phyloP scores from a whole-genome alignment of 1,284 basidiomycete genomes.

The Mrakiaceae sp. region DNA sequence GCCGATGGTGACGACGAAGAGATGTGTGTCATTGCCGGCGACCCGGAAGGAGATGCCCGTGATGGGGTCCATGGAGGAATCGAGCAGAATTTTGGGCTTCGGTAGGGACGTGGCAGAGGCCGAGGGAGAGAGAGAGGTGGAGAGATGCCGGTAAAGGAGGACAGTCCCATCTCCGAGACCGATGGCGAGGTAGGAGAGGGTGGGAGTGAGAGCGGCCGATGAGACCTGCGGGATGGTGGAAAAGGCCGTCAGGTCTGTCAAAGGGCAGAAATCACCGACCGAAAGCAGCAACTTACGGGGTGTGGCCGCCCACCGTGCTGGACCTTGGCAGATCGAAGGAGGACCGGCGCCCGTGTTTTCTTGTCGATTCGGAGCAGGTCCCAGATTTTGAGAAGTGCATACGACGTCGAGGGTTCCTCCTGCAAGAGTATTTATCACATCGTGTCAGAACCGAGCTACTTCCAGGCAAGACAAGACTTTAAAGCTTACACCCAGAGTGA shows the following conservation, averaged over 20 bases:
- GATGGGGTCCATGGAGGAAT: conserved; percentile 65
- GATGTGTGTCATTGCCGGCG: conserved; percentile 39
- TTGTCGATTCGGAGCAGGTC: conserved; percentile 66
- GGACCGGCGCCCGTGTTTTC: conserved; percentile 51
- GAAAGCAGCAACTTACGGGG: conserved; percentile 46
- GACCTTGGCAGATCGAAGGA: conserved; percentile 66
- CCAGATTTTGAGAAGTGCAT: conserved; percentile 80
- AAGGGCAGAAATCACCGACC: not conserved
- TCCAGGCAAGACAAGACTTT: not conserved
- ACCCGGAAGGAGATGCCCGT: conserved; percentile 73
- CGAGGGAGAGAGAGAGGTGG: conserved; percentile 62
- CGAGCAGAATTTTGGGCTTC: conserved; percentile 63
- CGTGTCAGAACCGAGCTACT: not conserved
- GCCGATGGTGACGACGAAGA: conserved; percentile 82
- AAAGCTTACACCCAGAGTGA: conserved; percentile 67
- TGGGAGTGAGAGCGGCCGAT: conserved; percentile 63
- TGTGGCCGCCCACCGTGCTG: conserved; percentile 66
- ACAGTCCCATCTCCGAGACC: conserved; percentile 93
- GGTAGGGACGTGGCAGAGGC: conserved; percentile 54
- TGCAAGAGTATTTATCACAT: conserved; percentile 26
- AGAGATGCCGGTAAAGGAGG: conserved; percentile 76
- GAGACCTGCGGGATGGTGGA: conserved; percentile 48
- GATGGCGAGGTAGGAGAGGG: conserved; percentile 75
- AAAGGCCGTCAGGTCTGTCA: too few species aligned
- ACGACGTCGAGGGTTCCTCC: conserved; percentile 67